Evolutionary conservation across 2,329 filamentous ascomycete genomes (phyloP), one percentile per base, ranked within the genome.

Genomic region (Aureobasidium sp.): DNA sequence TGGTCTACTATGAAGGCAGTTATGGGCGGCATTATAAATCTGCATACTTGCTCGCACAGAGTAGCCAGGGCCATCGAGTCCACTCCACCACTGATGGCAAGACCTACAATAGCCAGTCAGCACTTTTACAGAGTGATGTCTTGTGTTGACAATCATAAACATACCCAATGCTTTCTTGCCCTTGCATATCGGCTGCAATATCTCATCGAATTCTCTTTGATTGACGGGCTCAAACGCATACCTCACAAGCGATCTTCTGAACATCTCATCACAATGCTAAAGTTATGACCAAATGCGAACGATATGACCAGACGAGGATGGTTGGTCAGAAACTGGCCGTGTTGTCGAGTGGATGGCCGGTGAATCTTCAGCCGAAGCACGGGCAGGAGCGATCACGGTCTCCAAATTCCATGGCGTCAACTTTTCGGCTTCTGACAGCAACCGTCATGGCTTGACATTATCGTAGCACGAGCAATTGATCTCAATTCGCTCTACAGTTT

Each of bases 51-150:
- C 51, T 78, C 80, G 70, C 88, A 89, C 37, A 97, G 80, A 62
- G 79, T 85, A 60, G 91, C 90, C 62, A 99, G 78, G 29, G 93
- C 93, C 92, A 97, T 99, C n/a, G 93, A 97, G 73, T 99, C 94
- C 40, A 94, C 89, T 8, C 94, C 94, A 25, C 94, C 94, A 69
- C 92, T 96, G 63, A 97, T 79, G 17, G 92, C 94, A 62, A 97
- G 77, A 58, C 81, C 76, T 76, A 42, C 2, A 42, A 29, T 9
- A 23, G 5, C 29, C 4, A 2, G 11, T 55, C 17, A 55, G 25
- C 27, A 33, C 10, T 17, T 29, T n/a, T 29, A 15, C 6, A 27
- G 43, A 46, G 0, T 19, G 23, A 29, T n/a, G 15, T 29, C 2
- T 4, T 27, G 17, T n/a, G 3, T n/a, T n/a, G 5, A 25, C 15